Evolutionary conservation across 2,329 filamentous ascomycete genomes (phyloP).

Genomic region (Akanthomyces dipterigenus): DNA sequence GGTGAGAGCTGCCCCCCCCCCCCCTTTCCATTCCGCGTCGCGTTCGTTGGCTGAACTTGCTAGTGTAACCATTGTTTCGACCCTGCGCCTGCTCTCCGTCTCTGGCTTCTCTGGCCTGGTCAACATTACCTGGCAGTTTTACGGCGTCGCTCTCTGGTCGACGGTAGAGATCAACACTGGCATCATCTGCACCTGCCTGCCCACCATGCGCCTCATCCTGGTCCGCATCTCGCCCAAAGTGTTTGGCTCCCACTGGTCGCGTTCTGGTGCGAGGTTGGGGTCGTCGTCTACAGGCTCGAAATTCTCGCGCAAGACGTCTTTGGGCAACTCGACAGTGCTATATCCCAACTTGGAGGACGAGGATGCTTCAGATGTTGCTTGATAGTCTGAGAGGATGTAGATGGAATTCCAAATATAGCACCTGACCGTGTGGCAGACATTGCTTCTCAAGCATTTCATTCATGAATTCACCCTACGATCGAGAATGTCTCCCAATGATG

Average conservation of each 20-base stretch:
- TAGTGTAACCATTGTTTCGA: neutral
- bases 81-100: neutral
- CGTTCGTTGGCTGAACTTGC: neutral
- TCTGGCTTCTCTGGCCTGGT: neutral
- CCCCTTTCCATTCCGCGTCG: neutral
- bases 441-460: no score
- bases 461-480: no score
- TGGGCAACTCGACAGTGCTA: neutral
- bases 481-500: no score
- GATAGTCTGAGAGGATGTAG: neutral
- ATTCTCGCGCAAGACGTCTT: neutral
- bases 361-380: neutral
- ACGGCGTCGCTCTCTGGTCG: neutral
- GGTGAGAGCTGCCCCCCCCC: slow-evolving; percentile 20
- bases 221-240: neutral
- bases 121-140: neutral
- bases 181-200: neutral
- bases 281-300: neutral
- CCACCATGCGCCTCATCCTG: neutral
- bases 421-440: neutral
- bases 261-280: neutral
- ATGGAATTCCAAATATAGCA: neutral
- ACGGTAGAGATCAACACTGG: neutral
- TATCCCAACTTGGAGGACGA: neutral
- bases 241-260: neutral